Base-by-base conservation (phyloP, 805 yeast genomes). In the Ogataea polymorpha region DNA sequence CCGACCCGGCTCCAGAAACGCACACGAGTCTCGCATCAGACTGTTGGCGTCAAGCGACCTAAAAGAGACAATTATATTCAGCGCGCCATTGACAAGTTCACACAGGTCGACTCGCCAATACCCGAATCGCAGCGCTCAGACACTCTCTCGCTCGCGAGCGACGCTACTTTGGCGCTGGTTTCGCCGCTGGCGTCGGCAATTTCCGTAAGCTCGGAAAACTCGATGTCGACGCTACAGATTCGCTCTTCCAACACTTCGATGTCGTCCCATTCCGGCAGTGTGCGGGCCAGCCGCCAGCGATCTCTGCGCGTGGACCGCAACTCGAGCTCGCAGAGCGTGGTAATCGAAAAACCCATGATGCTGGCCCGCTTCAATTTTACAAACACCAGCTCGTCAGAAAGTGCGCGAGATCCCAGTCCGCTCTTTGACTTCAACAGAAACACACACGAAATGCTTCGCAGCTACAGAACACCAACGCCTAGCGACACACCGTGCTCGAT, bases 401-500 rank as follows among this genome's bases (percentile, higher is more conserved):
- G 39, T 11, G 30, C 30, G 11, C 25, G 48, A 17, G 48, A 37
- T 7, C 44, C 30, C 9, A 36, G 39, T n/a, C 49, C 45, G n/a
- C 17, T 41, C 4, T 41, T 42, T 20, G 41, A 41, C 13, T 45
- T 12, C 25, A 41, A 41, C 12, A 12, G 24, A 11, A 28, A 35
- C 24, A 33, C 28, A 23, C 23, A 17, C 12, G 32, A 37, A 16
- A 26, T 39, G 38, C 38, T 43, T 32, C 39, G 42, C 18, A 32
- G 32, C 37, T 21, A 37, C 45, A 13, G 37, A 21, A 27, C 37
- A 4, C 43, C 43, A 5, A 37, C 42, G 14, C 44, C 45, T n/a
- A 38, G 35, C 20, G 41, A 39, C n/a, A 37, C 35, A 15, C 39
- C 48, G 9, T 45, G 31, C 34, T 48, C 51, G 17, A 48, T 48